These are phyloP conservation scores for Musa troglodytarum DNA, from an alignment of 176 grass and related monocot genomes.

Conservation along the genomic window DNA sequence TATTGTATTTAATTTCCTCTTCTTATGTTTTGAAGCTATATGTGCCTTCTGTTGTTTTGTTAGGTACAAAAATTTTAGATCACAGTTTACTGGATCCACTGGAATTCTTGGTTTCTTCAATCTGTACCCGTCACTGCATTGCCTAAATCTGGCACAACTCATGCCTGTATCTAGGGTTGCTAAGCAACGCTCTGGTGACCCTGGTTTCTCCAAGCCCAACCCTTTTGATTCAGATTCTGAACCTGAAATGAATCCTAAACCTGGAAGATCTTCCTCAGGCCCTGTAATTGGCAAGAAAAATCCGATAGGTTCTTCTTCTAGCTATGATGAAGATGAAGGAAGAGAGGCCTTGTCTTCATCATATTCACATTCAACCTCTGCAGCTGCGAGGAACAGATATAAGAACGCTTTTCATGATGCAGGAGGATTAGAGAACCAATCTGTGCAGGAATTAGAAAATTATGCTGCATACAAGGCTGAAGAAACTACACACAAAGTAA, in stretches of 20 bases:
- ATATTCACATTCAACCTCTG: neutral
- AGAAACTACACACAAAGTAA: conserved; percentile 20
- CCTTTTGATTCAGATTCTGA: conserved; percentile 22
- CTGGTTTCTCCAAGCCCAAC: neutral
- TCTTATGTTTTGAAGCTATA: no score
- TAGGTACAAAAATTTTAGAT: neutral
- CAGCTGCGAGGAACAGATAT: conserved; percentile 6
- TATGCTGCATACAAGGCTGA: conserved; percentile 27
- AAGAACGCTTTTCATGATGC: conserved; percentile 15
- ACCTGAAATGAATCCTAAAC: neutral
- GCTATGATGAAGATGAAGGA: no score
- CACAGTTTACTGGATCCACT: neutral
- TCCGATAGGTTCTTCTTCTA: no score
- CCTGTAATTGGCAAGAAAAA: no score
- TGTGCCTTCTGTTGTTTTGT: neutral
- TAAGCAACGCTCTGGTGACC: no score
- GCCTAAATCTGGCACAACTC: neutral
- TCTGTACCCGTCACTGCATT: neutral
- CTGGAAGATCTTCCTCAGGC: neutral
- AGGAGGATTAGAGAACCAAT: conserved; percentile 24
- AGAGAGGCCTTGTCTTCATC: no score
- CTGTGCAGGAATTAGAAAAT: conserved; percentile 27
- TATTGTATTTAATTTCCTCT: no score
- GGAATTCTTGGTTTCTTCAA: neutral
- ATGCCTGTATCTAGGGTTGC: conserved; percentile 6